Evolutionary conservation across 2,329 filamentous ascomycete species (phyloP).

Genomic region (Kalmusia sp.): DNA sequence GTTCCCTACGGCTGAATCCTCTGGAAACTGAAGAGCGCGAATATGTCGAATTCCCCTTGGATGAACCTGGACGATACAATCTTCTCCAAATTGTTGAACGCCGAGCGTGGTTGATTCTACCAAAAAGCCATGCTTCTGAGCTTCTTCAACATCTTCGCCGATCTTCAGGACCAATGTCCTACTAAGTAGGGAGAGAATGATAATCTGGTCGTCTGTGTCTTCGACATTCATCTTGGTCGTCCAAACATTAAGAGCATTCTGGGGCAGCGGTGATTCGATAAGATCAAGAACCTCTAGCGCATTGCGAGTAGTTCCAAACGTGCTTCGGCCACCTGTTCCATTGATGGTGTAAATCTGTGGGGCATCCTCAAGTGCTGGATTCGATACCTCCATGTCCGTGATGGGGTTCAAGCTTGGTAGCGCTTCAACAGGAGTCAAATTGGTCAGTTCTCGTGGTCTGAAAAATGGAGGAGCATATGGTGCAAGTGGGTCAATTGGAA

Average conservation of each 20-base stretch:
- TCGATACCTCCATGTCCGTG: conserved; percentile 89
- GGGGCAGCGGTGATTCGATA: conserved; percentile 89
- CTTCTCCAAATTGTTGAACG: conserved; percentile 91
- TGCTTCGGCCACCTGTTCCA: conserved; percentile 85
- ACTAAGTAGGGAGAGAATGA: conserved; percentile 91
- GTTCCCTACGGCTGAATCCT: conserved; percentile 28
- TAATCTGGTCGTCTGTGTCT: conserved; percentile 91
- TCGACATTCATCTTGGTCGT: conserved; percentile 84
- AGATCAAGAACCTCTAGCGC: conserved; percentile 93
- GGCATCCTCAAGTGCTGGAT: conserved; percentile 88
- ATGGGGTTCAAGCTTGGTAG: conserved; percentile 90
- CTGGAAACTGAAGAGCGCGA: conserved; percentile 60
- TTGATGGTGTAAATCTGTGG: conserved; percentile 96
- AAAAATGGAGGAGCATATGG: conserved; percentile 84
- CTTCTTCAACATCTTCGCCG: conserved; percentile 95
- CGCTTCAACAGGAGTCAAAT: conserved; percentile 83
- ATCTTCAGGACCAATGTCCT: conserved; percentile 92
- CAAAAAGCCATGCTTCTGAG: conserved; percentile 91
- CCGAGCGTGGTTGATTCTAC: conserved; percentile 88
- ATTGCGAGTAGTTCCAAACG: conserved; percentile 90
- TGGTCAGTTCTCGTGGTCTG: conserved; percentile 78
- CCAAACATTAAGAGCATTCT: conserved; percentile 92
- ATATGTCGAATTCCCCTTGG: conserved; percentile 96
- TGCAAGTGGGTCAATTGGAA: conserved; percentile 75
- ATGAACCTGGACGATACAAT: conserved; percentile 91